Conservation (phyloP, 805 yeast genomes). For the Phaffomyces antillensis region DNA sequence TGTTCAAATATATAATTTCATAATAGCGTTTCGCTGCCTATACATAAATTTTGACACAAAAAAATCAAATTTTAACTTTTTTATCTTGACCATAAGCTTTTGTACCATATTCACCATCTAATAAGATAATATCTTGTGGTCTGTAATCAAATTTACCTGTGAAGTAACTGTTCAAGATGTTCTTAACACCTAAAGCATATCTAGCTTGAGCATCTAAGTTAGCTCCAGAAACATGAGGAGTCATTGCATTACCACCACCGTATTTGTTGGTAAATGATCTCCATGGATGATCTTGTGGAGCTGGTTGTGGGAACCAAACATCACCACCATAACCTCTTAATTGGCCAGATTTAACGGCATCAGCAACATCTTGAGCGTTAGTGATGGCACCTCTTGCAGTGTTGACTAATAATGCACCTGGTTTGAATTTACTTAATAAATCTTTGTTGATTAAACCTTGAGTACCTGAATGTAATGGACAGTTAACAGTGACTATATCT, state of each 20-base stretch:
- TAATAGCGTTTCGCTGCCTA: no score
- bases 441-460: slow-evolving; percentile 62
- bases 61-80: slow-evolving; percentile 20
- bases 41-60: no score
- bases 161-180: slow-evolving; percentile 58
- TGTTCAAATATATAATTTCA: no score
- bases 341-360: slow-evolving; percentile 61
- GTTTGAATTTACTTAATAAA: slow-evolving; percentile 59
- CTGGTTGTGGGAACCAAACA: slow-evolving; percentile 83
- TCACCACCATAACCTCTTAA: slow-evolving; percentile 80
- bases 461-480: slow-evolving; percentile 69
- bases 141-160: slow-evolving; percentile 57
- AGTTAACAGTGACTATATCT: slow-evolving; percentile 70
- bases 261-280: slow-evolving; percentile 55
- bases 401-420: slow-evolving; percentile 67
- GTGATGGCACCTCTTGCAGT: slow-evolving; percentile 82
- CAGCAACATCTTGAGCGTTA: slow-evolving; percentile 67
- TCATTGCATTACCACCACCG: slow-evolving; percentile 79
- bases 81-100: slow-evolving; percentile 58
- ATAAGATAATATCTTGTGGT: slow-evolving; percentile 69
- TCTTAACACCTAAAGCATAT: slow-evolving; percentile 63
- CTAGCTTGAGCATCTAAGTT: slow-evolving; percentile 74
- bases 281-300: slow-evolving; percentile 76
- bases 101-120: slow-evolving; percentile 67
- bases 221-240: slow-evolving; percentile 76